phyloP scores from a whole-genome alignment of 2,329 filamentous ascomycete species.

The Ophiostoma triangulosporum region DNA sequence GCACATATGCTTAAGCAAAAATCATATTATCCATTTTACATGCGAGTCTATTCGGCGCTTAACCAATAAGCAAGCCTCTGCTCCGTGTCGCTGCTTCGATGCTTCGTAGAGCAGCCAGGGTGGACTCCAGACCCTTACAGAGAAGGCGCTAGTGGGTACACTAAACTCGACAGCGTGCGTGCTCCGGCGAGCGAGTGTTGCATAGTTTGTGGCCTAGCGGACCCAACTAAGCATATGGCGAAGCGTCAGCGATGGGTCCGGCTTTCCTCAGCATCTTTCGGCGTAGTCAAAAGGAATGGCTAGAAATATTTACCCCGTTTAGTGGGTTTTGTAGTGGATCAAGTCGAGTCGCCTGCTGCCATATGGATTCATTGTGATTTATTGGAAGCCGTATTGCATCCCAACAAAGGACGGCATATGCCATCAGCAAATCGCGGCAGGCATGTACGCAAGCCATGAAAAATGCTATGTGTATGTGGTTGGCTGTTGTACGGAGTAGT shows the following conservation, averaged over 20 bases:
- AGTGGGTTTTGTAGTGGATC: neutral
- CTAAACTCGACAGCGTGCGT: slow-evolving; percentile 10
- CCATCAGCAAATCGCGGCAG: neutral
- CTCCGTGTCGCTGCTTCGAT: neutral
- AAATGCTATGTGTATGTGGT: no score
- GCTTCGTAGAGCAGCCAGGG: neutral
- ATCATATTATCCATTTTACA: neutral
- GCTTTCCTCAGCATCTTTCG: neutral
- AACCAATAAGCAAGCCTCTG: neutral
- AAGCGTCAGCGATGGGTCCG: slow-evolving; percentile 6
- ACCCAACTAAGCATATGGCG: neutral
- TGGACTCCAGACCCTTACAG: slow-evolving; percentile 1
- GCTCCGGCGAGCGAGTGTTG: slow-evolving; percentile 8
- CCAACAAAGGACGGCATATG: neutral
- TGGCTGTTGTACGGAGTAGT: no score
- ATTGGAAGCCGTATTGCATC: neutral
- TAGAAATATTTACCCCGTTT: neutral
- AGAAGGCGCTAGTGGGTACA: slow-evolving; percentile 1
- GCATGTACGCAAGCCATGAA: neutral
- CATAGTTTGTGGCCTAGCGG: slow-evolving; percentile 1
- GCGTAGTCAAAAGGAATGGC: neutral
- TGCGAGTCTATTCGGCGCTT: no score
- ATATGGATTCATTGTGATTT: neutral
- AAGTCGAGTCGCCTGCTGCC: neutral
- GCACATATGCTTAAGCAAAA: no score